Evolutionary conservation across 2,329 filamentous ascomycete species (phyloP).

Genomic region (Colletotrichum orbiculare): DNA sequence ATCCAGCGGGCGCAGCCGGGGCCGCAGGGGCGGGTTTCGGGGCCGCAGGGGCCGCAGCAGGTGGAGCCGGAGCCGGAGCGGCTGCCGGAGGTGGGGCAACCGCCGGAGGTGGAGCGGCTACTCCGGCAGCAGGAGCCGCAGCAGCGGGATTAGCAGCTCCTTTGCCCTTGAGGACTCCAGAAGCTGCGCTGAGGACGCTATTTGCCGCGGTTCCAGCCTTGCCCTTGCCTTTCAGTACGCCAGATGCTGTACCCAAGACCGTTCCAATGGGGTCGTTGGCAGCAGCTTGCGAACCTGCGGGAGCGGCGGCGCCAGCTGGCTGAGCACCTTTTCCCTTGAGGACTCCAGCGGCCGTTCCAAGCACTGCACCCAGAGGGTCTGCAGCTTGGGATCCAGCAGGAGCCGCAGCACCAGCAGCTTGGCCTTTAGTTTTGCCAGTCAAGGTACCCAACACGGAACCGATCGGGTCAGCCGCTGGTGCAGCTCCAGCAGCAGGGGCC

Average conservation of each 20-base stretch:
- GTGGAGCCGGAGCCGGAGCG: not conserved
- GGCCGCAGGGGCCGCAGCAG: not conserved
- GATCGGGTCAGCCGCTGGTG: conserved; percentile 3
- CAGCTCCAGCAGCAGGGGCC: conserved; percentile 3
- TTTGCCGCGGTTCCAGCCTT: too few species aligned
- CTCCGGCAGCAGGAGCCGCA: not conserved
- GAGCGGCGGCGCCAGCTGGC: conserved; percentile 12
- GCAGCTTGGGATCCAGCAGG: conserved; percentile 28
- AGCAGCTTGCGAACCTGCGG: conserved; percentile 13
- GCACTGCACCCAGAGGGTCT: conserved; percentile 9
- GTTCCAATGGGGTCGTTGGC: conserved; percentile 10
- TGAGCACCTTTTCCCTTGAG: conserved; percentile 28
- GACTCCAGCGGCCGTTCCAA: conserved; percentile 29
- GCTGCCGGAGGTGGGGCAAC: conserved; percentile 6
- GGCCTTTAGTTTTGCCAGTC: conserved; percentile 8
- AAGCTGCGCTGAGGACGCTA: conserved; percentile 19
- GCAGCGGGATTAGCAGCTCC: conserved; percentile 18
- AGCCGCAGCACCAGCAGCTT: conserved; percentile 23
- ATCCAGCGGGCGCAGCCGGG: conserved; percentile 5
- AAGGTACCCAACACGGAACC: conserved; percentile 9
- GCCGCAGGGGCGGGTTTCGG: not conserved
- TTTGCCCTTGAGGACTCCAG: conserved; percentile 26
- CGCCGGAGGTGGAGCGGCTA: not conserved
- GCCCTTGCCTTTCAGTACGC: conserved; percentile 25
- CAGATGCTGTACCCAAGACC: conserved; percentile 22